Evolutionary conservation across 202 grass and related monocot genomes (phyloP).

Genomic region (Musa balbisiana): DNA sequence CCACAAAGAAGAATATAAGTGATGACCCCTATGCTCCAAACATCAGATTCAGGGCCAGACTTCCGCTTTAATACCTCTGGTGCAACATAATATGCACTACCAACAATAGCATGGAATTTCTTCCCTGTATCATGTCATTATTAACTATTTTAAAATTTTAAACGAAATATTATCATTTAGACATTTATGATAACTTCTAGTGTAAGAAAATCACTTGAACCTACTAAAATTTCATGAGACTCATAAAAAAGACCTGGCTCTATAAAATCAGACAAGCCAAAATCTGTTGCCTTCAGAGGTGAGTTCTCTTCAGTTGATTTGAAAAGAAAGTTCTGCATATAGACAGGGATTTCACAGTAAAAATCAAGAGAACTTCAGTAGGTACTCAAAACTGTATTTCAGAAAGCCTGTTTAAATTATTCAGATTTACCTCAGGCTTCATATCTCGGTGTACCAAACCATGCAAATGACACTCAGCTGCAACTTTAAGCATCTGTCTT

Average conservation of each 20-base stretch:
- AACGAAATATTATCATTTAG: neutral
- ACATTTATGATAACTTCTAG: neutral
- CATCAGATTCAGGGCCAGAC: conserved; percentile 89
- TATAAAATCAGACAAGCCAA: conserved; percentile 89
- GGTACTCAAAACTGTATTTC: conserved; percentile 23
- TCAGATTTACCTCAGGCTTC: conserved; percentile 86
- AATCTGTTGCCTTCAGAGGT: conserved; percentile 88
- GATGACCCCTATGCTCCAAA: conserved; percentile 99
- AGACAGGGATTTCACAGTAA: conserved; percentile 34
- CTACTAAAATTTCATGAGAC: conserved; percentile 11
- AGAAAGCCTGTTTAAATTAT: conserved; percentile 20
- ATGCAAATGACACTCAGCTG: conserved; percentile 83
- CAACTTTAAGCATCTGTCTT: conserved; percentile 96
- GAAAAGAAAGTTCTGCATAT: conserved; percentile 95
- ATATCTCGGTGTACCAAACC: conserved; percentile 98
- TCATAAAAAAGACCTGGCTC: conserved; percentile 48
- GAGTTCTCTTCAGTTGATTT: conserved; percentile 79
- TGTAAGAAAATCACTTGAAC: conserved; percentile 12
- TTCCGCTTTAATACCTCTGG: conserved; percentile 84
- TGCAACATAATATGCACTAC: conserved; percentile 96
- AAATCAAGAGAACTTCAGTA: conserved; percentile 48
- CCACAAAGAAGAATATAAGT: conserved; percentile 97
- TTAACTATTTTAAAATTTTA: conserved; percentile 4
- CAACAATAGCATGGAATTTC: conserved; percentile 90
- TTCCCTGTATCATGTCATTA: conserved; percentile 36